Base-by-base conservation (phyloP, 768 basidiomycete species). In the Mycena rosella region DNA sequence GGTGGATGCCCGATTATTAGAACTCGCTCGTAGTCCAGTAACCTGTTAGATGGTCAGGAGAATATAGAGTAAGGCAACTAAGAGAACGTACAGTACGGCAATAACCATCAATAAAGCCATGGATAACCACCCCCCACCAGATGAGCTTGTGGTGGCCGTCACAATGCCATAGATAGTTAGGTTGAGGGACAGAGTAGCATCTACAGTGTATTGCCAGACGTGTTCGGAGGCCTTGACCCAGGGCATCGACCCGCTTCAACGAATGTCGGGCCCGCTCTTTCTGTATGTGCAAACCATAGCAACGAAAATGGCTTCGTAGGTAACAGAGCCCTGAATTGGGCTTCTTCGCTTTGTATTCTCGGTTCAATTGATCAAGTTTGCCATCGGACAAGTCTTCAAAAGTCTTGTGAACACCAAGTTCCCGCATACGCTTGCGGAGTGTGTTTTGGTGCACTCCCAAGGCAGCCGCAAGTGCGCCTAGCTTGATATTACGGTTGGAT, bases 11-110 rank as follows among this genome's bases (percentile, higher is more conserved):
- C 38, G 34, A 45, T 76, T 75, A 42, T 74, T 72, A 7, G 49
- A 71, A 58, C 60, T 65, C 1, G 75, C 74, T 27, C 53, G 47
- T 3, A 76, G 36, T 8, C 53, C 74, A 42, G 71, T 71, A 2
- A 73, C 57, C 61, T 63, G 4, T 11, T n/a, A 3, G 38, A 40
- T 40, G 9, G 17, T 40, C 17, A 34, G 32, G 10, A 40, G 38
- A 15, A 15, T 10, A 40, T 40, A 15, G 5, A 40, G 38, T 36
- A n/a, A 18, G 18, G 24, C 14, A 42, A 42, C 10, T 15, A 44
- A 29, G 9, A n/a, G 13, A 2, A 13, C 1, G 20, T 32, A 11
- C 62, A 0, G 62, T 63, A 3, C 62, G 29, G 44, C 62, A 63
- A 15, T 13, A 63, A 0, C 62, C 62, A 13, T 63, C 62, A 3